These are phyloP conservation scores for Casuarina glauca DNA, from an alignment of 306 rosid genomes.

Conservation along the genomic window DNA sequence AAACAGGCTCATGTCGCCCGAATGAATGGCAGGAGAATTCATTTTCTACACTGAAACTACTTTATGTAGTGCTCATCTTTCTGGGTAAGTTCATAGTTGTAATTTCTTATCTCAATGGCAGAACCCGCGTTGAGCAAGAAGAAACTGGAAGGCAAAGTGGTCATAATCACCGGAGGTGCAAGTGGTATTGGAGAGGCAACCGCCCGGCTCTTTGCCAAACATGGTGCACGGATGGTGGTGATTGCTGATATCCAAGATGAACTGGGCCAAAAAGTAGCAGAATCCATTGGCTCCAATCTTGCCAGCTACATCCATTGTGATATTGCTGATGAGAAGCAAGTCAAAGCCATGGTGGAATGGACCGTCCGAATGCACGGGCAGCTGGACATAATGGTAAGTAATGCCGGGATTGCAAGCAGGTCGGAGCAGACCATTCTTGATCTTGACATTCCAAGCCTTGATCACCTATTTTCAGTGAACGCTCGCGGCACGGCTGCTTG, in stretches of 20 bases:
- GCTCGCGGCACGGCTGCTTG: constrained; percentile 39
- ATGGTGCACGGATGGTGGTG: constrained; percentile 49
- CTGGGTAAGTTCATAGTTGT: too few species aligned
- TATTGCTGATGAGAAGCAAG: constrained; percentile 49
- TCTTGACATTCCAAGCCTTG: constrained; percentile 36
- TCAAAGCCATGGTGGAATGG: constrained; percentile 32
- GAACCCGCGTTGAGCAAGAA: not conserved
- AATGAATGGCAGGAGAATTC: too few species aligned
- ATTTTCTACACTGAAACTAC: too few species aligned
- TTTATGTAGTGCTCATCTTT: too few species aligned
- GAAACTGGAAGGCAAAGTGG: constrained; percentile 45
- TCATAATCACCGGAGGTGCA: constrained; percentile 57
- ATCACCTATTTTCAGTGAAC: constrained; percentile 32
- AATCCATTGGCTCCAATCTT: constrained; percentile 42
- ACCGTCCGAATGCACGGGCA: constrained; percentile 38
- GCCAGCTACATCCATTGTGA: constrained; percentile 51
- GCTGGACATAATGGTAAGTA: constrained; percentile 63
- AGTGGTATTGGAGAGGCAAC: constrained; percentile 70
- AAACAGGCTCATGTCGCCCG: too few species aligned
- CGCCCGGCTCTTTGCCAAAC: constrained; percentile 36
- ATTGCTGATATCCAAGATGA: constrained; percentile 58
- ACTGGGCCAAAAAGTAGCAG: constrained; percentile 37
- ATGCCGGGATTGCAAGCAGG: constrained; percentile 37
- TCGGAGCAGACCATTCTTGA: constrained; percentile 36
- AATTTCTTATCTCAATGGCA: constrained; percentile 10